Base-by-base conservation (phyloP, 108 stramenopile species). In the Nannochloropsis gaditana region DNA sequence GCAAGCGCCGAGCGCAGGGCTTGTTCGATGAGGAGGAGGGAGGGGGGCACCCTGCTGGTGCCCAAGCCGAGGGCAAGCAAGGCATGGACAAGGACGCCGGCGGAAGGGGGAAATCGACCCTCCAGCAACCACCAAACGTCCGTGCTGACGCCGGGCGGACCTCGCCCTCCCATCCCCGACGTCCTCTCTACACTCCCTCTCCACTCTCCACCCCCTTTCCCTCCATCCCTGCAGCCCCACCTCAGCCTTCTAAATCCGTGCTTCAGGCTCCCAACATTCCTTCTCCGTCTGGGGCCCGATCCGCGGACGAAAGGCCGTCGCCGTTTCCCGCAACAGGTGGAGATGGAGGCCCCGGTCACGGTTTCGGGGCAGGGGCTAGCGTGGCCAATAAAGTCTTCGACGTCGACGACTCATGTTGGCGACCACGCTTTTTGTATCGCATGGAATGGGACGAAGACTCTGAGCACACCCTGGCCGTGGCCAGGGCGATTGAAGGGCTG, bases 391-490 rank as follows among this genome's bases (percentile, higher is more conserved):
- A 15, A 73, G 59, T n/a, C n/a, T 15, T 73, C 15, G 59, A 73
- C n/a, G 59, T n/a, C 2, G 59, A 15, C n/a, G 15, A 15, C n/a
- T 3, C 8, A 1, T 4, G 19, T n/a, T 73, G 59, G 59, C n/a
- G 15, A n/a, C 59, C 59, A n/a, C 59, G 59, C 15, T 73, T 73
- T 73, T 4, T 73, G 59, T 73, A 73, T 73, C 59, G 59, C 19
- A 73, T 73, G 59, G 59, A 73, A n/a, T 73, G 59, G 59, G 59
- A 73, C 59, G 59, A 73, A n/a, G n/a, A 15, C 59, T 4, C 59
- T 8, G 15, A 4, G 59, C 19, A 73, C n/a, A 73, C 59, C 2
- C 19, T 15, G n/a, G 59, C 59, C n/a, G 59, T n/a, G 15, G 59
- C 6, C n/a, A n/a, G n/a, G 19, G n/a, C n/a, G 3, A 73, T 73